Conservation (phyloP, 75 land plant genomes). For the Chamaecyparis obtusa region DNA sequence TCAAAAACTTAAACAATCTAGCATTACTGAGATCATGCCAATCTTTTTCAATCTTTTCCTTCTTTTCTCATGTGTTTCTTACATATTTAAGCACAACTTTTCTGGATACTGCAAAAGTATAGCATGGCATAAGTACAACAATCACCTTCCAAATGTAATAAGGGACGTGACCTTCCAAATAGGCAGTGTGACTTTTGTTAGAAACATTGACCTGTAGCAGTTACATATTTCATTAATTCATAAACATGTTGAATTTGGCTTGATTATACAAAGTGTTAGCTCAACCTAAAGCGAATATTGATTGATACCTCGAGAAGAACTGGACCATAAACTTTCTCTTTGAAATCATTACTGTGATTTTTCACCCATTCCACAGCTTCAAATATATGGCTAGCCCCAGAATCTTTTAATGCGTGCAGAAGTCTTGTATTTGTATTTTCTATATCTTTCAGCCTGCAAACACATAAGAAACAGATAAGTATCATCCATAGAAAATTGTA, state of each 20-base stretch:
- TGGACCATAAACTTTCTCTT: constrained; percentile 89
- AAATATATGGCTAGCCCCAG: constrained; percentile 77
- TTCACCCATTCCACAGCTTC: constrained; percentile 88
- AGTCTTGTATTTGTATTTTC: constrained; percentile 66
- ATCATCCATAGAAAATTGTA: background rate
- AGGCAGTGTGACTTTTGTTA: constrained; percentile 63
- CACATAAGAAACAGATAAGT: background rate
- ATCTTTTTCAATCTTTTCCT: background rate
- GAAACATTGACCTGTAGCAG: constrained; percentile 68
- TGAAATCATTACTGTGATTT: constrained; percentile 58
- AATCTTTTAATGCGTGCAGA: constrained; percentile 54
- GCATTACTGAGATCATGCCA: too few relatives aligned
- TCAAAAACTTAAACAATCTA: too few relatives aligned
- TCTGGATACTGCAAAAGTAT: background rate
- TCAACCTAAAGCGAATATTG: background rate
- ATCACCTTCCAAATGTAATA: constrained; percentile 88
- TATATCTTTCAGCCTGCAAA: constrained; percentile 65
- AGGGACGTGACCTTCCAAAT: constrained; percentile 82
- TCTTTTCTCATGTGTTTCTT: background rate
- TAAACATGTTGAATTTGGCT: background rate
- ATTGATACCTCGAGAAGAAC: constrained; percentile 82
- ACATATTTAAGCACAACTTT: background rate
- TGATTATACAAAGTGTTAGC: background rate
- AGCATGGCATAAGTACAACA: constrained; percentile 9
- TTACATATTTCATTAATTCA: background rate